phyloP scores from a whole-genome alignment of 108 stramenopile species.

The Epipyxis sp. region DNA sequence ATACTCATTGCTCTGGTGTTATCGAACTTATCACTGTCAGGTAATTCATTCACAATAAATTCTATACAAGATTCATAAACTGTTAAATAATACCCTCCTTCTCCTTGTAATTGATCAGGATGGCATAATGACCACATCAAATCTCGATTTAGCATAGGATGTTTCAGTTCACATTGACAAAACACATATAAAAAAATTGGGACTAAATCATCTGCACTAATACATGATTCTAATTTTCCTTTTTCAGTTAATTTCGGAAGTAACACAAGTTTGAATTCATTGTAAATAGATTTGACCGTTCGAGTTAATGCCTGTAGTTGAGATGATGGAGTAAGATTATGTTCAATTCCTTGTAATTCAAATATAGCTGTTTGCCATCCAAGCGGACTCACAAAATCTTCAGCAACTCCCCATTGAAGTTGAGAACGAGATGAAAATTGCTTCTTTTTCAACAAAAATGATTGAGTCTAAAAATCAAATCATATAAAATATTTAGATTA shows the following conservation, averaged over 20 bases:
- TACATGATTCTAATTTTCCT: neutral
- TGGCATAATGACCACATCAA: constrained; percentile 26
- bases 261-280: constrained; percentile 9
- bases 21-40: too few species aligned
- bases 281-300: neutral
- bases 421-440: neutral
- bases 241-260: constrained; percentile 8
- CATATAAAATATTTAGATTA: too few species aligned
- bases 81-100: constrained; percentile 25
- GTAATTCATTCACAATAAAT: neutral
- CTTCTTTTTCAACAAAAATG: neutral
- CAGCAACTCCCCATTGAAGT: constrained; percentile 2
- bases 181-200: constrained; percentile 29
- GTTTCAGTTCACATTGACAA: neutral
- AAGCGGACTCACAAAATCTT: neutral
- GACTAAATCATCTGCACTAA: constrained; percentile 28
- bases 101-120: constrained; percentile 25
- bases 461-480: too few species aligned
- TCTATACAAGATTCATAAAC: constrained; percentile 26
- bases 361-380: constrained; percentile 20
- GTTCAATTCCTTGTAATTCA: constrained; percentile 14
- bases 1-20: too few species aligned
- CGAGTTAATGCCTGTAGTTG: constrained; percentile 19
- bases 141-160: constrained; percentile 1
- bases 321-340: constrained; percentile 24